These are phyloP conservation scores for Claviceps sp. DNA, from an alignment of 2,329 filamentous ascomycete genomes.

Conservation along the genomic window DNA sequence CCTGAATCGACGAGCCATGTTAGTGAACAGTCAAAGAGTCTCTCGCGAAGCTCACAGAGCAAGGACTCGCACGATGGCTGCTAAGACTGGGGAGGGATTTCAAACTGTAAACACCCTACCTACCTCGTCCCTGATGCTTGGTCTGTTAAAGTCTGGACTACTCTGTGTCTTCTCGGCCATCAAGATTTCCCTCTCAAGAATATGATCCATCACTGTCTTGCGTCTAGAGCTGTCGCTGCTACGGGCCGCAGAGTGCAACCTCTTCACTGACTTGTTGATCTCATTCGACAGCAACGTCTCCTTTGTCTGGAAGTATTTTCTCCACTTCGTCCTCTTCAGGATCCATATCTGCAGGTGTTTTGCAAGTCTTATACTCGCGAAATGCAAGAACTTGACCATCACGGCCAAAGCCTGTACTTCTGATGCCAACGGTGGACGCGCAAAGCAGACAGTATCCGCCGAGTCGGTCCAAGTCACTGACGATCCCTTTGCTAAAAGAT, in stretches of 20 bases:
- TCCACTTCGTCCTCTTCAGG: slow-evolving; percentile 4
- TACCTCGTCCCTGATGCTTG: slow-evolving; percentile 19
- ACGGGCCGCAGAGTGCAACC: neutral
- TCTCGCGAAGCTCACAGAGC: neutral
- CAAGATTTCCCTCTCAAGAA: neutral
- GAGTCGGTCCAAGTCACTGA: neutral
- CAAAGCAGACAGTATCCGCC: neutral
- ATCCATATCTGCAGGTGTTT: slow-evolving; percentile 15
- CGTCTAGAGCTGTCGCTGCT: neutral
- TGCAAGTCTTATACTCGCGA: neutral
- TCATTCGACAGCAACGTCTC: slow-evolving; percentile 4
- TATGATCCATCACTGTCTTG: neutral
- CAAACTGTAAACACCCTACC: neutral
- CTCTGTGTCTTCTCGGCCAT: slow-evolving; percentile 17
- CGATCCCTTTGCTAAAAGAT: neutral
- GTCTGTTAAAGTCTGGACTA: slow-evolving; percentile 15
- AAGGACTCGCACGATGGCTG: neutral
- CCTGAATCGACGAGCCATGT: neutral
- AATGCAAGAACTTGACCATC: neutral
- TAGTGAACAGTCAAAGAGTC: neutral
- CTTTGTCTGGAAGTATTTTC: slow-evolving; percentile 3
- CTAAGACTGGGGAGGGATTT: neutral
- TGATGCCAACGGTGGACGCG: neutral
- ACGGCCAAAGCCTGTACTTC: neutral
- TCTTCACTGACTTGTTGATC: neutral